phyloP scores from a whole-genome alignment of 129 eudicot genomes.

The Erigeron canadensis region DNA sequence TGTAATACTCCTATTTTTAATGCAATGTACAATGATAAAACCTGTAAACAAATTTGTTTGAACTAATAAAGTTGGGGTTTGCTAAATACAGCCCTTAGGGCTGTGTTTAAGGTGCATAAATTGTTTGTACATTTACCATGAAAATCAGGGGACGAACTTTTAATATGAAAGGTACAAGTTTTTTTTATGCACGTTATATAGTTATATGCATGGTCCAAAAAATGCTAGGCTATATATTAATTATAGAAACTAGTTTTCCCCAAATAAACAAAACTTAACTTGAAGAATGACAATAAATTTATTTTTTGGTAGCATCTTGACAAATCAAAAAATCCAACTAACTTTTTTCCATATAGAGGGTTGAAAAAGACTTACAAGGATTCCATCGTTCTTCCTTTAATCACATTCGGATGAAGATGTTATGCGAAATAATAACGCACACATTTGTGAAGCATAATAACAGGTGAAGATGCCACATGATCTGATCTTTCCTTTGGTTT shows the following conservation, averaged over 20 bases:
- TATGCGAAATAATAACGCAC: background rate
- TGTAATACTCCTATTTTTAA: background rate
- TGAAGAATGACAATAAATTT: background rate
- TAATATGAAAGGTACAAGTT: no score
- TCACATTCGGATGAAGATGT: background rate
- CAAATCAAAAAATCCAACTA: background rate
- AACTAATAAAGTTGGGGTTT: no score
- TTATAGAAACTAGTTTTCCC: background rate
- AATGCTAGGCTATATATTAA: no score
- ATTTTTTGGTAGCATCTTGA: background rate
- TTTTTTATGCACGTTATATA: no score
- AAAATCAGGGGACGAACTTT: no score
- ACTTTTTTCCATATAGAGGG: background rate
- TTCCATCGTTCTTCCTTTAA: background rate
- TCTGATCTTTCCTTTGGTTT: conserved; percentile 1
- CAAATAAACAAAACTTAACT: background rate
- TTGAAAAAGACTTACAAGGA: background rate
- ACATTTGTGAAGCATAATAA: background rate
- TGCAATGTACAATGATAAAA: background rate
- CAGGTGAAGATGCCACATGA: conserved; percentile 24
- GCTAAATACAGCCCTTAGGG: no score
- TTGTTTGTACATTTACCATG: no score
- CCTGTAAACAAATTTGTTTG: background rate
- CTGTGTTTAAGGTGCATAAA: no score
- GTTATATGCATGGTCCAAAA: no score